Evolutionary conservation across 2,329 filamentous ascomycete genomes (phyloP).

Genomic region (Pezicula radicicola): DNA sequence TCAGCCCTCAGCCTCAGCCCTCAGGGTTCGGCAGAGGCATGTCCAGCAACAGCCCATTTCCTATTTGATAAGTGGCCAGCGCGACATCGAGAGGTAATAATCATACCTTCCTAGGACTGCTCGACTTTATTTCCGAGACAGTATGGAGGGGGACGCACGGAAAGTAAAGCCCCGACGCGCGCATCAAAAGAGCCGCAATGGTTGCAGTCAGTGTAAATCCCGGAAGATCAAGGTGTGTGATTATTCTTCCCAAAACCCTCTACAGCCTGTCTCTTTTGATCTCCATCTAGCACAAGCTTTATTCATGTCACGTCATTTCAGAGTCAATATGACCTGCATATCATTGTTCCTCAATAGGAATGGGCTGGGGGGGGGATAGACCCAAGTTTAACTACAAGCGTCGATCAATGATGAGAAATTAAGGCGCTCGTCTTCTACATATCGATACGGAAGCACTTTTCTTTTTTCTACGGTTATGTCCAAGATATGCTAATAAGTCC

Average conservation of each 20-base stretch:
- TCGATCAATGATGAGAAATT: too few relatives aligned
- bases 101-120: neutral
- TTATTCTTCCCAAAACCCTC: neutral
- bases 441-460: neutral
- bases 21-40: too few relatives aligned
- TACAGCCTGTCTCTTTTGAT: neutral
- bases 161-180: slow-evolving; percentile 24
- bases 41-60: too few relatives aligned
- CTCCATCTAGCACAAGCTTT: neutral
- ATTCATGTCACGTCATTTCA: neutral
- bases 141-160: neutral
- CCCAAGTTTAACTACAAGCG: too few relatives aligned
- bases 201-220: slow-evolving; percentile 31
- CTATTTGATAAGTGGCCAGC: too few relatives aligned
- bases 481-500: neutral
- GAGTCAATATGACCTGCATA: too few relatives aligned
- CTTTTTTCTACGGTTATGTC: neutral
- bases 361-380: too few relatives aligned
- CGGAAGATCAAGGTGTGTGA: slow-evolving; percentile 31
- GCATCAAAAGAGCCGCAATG: slow-evolving; percentile 31
- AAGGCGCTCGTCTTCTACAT: neutral
- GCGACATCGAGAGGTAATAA: neutral
- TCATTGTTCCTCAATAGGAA: too few relatives aligned
- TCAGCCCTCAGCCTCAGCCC: too few relatives aligned
- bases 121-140: neutral